A percentile compares a stretch with the other conserved stretches of the same genome.
Conservation (phyloP, 768 basidiomycete genomes). For the Mycena indigotica region DNA sequence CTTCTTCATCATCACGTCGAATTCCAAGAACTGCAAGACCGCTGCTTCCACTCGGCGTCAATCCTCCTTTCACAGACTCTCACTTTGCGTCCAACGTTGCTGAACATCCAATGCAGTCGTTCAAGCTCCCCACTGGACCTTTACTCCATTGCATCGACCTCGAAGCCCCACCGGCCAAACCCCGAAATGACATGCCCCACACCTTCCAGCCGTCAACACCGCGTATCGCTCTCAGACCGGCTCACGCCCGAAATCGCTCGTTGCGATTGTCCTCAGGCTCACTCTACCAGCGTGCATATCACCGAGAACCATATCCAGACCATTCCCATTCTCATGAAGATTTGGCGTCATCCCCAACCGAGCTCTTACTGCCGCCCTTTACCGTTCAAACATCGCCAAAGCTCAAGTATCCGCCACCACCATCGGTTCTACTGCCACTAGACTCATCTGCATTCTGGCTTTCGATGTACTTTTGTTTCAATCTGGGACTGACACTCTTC, state of each 20-base stretch:
- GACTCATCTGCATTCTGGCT: constrained; percentile 61
- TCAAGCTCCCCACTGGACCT: constrained; percentile 9
- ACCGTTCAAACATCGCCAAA: constrained; percentile 15
- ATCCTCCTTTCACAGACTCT: constrained; percentile 4
- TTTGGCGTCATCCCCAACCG: constrained; percentile 13
- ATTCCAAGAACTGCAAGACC: constrained; percentile 9
- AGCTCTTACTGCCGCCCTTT: constrained; percentile 18
- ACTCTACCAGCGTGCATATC: constrained; percentile 22
- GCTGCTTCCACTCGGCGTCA: constrained; percentile 9
- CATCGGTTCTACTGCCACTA: neutral
- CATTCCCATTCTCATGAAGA: constrained; percentile 4
- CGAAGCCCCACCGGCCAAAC: neutral
- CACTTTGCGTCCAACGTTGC: constrained; percentile 18
- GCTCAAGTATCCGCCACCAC: constrained; percentile 3
- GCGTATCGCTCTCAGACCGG: neutral
- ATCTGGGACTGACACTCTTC: constrained; percentile 89
- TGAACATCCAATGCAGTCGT: constrained; percentile 2
- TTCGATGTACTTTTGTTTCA: constrained; percentile 83
- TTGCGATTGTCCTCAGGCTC: constrained; percentile 6
- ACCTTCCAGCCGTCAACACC: neutral
- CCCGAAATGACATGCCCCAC: constrained; percentile 2
- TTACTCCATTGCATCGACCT: constrained; percentile 15
- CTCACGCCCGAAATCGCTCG: constrained; percentile 5
- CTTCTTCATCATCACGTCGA: constrained; percentile 9
- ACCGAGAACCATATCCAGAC: constrained; percentile 24